Base-by-base conservation (phyloP, 352 stramenopile genomes). In the Pythium apleroticum region DNA sequence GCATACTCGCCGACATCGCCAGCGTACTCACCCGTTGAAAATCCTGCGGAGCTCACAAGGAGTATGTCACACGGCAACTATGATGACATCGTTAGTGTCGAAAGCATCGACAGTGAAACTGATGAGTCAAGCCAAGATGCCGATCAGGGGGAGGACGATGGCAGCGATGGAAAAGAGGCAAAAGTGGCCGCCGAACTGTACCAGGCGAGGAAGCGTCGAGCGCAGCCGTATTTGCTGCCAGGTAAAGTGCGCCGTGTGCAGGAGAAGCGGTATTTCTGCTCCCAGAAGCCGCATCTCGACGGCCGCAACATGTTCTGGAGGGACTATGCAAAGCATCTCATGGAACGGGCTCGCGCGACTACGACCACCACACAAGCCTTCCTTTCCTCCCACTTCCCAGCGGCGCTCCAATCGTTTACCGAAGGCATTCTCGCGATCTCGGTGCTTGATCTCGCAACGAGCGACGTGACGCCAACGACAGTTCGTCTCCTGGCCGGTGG, bases 231-330 rank as follows among this genome's bases (percentile, higher is more conserved):
- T 31, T 65, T 86, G 22, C 65, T 63, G 14, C 64, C 77, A 9
- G 77, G 77, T 0, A 84, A 84, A 58, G 72, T 86, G 14, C 69
- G 77, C 19, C 80, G 65, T 52, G 50, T 84, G 5, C 62, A 78
- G 54, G 77, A 86, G 63, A 80, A 76, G 37, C 65, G 72, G 10
- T 80, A 65, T 45, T 80, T 76, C 25, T 49, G 33, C 14, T 52
- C 35, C 0, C 71, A 78, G 45, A 62, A 63, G n/a, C 73, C 70
- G n/a, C n/a, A 56, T 31, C 54, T 86, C 19, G 59, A 69, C 50
- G 77, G 77, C 2, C 24, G 55, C 0, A 89, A 85, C 65, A 69
- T 66, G 49, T 92, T 89, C 50, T 92, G 83, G 83, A 73, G 67
- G 12, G 79, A 85, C 25, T 90, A 86, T 59, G 80, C 81, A 14